Evolutionary conservation across 1,284 basidiomycete genomes (phyloP).

Genomic region (Peniophora sp.): DNA sequence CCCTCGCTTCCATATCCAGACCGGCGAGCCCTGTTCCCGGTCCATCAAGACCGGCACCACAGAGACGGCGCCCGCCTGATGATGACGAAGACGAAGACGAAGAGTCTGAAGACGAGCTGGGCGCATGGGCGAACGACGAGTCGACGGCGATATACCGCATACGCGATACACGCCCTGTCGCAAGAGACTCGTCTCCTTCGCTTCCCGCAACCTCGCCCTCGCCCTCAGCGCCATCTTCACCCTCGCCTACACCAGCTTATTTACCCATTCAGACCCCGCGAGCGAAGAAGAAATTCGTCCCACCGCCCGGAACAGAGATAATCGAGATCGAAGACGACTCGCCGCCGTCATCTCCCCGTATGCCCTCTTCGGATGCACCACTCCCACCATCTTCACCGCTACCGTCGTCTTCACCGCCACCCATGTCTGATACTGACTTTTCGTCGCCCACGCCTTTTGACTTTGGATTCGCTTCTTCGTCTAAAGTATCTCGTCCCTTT

Average conservation of each 20-base stretch:
- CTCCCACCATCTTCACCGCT: neutral
- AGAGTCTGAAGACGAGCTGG: conserved; percentile 42
- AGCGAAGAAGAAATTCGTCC: neutral
- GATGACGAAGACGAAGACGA: conserved; percentile 48
- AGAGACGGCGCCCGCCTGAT: conserved; percentile 30
- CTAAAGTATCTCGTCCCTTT: neutral
- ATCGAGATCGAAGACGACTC: neutral
- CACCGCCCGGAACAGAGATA: neutral
- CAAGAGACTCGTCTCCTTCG: conserved; percentile 13
- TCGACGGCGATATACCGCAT: conserved; percentile 20
- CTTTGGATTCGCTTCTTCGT: neutral
- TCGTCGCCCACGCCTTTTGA: neutral
- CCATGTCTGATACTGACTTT: neutral
- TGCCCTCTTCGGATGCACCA: neutral
- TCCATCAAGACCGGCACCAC: too few species aligned
- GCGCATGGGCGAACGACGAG: conserved; percentile 31
- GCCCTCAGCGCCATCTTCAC: too few species aligned
- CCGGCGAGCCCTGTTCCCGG: too few species aligned
- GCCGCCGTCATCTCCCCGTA: neutral
- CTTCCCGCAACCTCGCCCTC: too few species aligned
- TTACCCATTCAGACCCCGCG: neutral
- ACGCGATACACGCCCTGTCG: conserved; percentile 23
- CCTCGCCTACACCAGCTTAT: too few species aligned
- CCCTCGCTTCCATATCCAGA: too few species aligned
- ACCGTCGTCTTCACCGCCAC: neutral